Evolutionary conservation across 176 grass and related monocot species (phyloP).

Genomic region (Oryza australiensis): DNA sequence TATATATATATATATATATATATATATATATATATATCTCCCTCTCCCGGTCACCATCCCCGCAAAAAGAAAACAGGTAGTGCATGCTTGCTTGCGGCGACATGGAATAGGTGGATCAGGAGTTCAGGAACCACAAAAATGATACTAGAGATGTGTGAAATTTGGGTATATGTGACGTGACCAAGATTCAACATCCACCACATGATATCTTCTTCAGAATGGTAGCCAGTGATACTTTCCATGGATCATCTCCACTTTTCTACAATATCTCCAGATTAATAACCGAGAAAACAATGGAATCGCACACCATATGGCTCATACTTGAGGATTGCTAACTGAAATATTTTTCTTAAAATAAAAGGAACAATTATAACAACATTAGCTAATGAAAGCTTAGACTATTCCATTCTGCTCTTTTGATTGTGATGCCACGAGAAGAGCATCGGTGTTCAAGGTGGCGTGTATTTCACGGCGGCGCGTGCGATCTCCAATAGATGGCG

Average conservation of each 20-base stretch:
- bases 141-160: not conserved
- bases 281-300: not conserved
- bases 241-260: constrained; percentile 7
- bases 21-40: not conserved
- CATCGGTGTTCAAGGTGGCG: not conserved
- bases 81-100: constrained; percentile 2
- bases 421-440: constrained; percentile 6
- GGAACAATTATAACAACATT: not conserved
- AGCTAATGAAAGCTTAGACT: not conserved
- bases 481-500: too few relatives aligned
- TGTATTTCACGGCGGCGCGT: too few relatives aligned
- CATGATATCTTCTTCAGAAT: constrained; percentile 14
- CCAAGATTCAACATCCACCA: constrained; percentile 31
- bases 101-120: constrained; percentile 31
- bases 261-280: not conserved
- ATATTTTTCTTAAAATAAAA: not conserved
- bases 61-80: not conserved
- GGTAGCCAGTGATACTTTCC: not conserved
- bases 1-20: too few relatives aligned
- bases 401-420: not conserved
- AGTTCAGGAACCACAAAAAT: constrained; percentile 19
- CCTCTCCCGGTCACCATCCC: not conserved
- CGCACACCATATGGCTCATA: not conserved
- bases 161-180: constrained; percentile 22
- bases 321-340: not conserved